phyloP scores from a whole-genome alignment of 1,284 basidiomycete genomes.

The Sphaerobolus stellatus region DNA sequence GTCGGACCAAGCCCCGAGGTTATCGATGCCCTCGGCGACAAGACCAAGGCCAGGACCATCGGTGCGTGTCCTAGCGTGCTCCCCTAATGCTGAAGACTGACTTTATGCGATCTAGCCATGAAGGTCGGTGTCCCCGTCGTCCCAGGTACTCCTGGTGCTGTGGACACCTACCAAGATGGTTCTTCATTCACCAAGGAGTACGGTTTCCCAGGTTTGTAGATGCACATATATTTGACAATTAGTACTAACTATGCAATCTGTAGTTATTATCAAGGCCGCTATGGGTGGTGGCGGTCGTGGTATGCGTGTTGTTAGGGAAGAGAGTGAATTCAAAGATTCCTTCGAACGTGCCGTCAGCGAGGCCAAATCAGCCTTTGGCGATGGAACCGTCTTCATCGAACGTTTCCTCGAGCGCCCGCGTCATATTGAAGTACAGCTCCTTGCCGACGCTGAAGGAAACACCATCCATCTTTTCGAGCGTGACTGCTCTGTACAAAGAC shows the following conservation, averaged over 20 bases:
- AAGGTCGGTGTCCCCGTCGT: slow-evolving; percentile 93
- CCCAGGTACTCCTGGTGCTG: slow-evolving; percentile 95
- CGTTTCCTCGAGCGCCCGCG: slow-evolving; percentile 95
- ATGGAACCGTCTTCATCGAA: slow-evolving; percentile 98
- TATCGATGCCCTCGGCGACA: slow-evolving; percentile 97
- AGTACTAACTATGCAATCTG: too few relatives aligned
- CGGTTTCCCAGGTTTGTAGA: slow-evolving; percentile 83
- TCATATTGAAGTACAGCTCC: slow-evolving; percentile 96
- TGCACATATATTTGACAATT: slow-evolving; percentile 1
- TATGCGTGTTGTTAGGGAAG: slow-evolving; percentile 96
- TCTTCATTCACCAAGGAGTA: slow-evolving; percentile 90
- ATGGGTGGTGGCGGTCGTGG: slow-evolving; percentile 99
- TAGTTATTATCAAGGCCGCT: slow-evolving; percentile 96
- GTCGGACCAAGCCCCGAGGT: slow-evolving; percentile 96
- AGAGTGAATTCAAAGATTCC: slow-evolving; percentile 85
- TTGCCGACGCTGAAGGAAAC: slow-evolving; percentile 91
- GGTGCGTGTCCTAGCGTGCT: slow-evolving; percentile 53
- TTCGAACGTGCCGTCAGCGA: slow-evolving; percentile 95
- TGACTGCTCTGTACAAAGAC: slow-evolving; percentile 96
- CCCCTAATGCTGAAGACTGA: too few relatives aligned
- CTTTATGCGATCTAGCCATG: slow-evolving; percentile 58
- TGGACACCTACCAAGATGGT: slow-evolving; percentile 80
- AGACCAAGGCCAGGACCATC: slow-evolving; percentile 92
- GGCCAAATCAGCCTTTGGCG: slow-evolving; percentile 95
- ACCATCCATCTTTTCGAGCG: slow-evolving; percentile 97